Percentiles rank a stretch among this genome's conserved stretches.
Conservation (phyloP, 75 land plant genomes). For the Pinus tabuliformis region DNA sequence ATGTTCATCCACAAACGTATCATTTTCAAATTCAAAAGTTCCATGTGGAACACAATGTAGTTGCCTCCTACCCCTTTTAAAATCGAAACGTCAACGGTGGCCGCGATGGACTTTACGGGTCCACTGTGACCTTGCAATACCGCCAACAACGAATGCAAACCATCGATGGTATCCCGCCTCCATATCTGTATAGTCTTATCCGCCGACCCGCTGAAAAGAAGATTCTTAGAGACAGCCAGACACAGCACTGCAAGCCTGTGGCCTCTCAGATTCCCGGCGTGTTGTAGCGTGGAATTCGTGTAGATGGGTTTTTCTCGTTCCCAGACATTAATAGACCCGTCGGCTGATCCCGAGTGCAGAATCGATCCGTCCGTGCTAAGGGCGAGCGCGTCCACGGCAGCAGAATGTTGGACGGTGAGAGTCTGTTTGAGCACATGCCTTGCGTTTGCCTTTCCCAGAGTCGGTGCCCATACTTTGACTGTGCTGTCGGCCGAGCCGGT, state of each 20-base stretch:
- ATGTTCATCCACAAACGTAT: too few relatives aligned
- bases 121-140: too few relatives aligned
- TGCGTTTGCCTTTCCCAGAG: conserved; percentile 8
- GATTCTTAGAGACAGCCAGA: conserved; percentile 38
- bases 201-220: conserved; percentile 66
- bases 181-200: conserved; percentile 72
- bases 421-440: conserved; percentile 29
- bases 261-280: conserved; percentile 7
- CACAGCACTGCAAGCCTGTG: conserved; percentile 81
- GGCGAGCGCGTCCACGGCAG: conserved; percentile 65
- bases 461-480: conserved; percentile 21
- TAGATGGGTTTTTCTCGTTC: too few relatives aligned
- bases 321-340: too few relatives aligned
- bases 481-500: conserved; percentile 43
- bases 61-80: too few relatives aligned
- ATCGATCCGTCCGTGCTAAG: conserved; percentile 32
- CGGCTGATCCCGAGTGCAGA: conserved; percentile 51
- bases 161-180: conserved; percentile 26
- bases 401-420: conserved; percentile 36
- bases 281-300: too few relatives aligned
- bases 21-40: too few relatives aligned
- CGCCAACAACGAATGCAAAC: background rate
- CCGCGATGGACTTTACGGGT: conserved; percentile 32
- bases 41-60: too few relatives aligned
- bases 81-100: background rate